Base-by-base conservation (phyloP, 2,329 filamentous ascomycete species). In the Colletotrichum chlorophyti region DNA sequence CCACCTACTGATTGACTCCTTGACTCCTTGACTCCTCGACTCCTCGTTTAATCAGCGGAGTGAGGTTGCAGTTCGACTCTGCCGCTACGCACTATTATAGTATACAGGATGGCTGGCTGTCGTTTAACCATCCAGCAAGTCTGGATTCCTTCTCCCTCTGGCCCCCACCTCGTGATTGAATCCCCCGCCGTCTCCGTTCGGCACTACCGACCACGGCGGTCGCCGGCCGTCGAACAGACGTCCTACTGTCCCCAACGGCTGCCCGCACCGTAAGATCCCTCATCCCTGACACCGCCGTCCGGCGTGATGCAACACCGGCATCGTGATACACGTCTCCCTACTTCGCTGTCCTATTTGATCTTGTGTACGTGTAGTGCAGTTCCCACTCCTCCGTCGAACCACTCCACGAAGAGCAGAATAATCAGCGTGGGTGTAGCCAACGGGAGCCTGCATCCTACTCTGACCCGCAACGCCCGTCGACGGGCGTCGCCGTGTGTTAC, bases 111-210 rank as follows among this genome's bases (percentile, higher is more conserved):
- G 34, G 46, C 34, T 49, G 34, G 23, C 24, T 6, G 31, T 19
- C 15, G 32, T 31, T 17, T 23, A 31, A 21, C 23, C 45, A 11
- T 37, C n/a, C 45, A 21, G 31, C 31, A 23, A 26, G 10, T 37
- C 31, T 43, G 24, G 15, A 23, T 12, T 15, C 15, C 11, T 29
- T 46, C 43, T 29, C n/a, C 23, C n/a, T 15, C 40, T 12, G 14
- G 32, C 29, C 31, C 32, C 32, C 45, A 32, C 53, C 46, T 43
- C 46, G 14, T 42, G 49, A 47, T 53, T 35, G 26, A 58, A 34
- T n/a, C 31, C 27, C 49, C 55, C 55, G 42, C 55, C 50, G 17
- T 48, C 50, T 43, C 50, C 55, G 50, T 49, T 54, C 55, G 50
- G 55, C 37, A 42, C 42, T 41, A 32, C 55, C 55, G 51, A 35